Percentiles rank a stretch among this genome's conserved stretches.
phyloP scores from a whole-genome alignment of 2,329 filamentous ascomycete species.

The Orbilia brochopaga region DNA sequence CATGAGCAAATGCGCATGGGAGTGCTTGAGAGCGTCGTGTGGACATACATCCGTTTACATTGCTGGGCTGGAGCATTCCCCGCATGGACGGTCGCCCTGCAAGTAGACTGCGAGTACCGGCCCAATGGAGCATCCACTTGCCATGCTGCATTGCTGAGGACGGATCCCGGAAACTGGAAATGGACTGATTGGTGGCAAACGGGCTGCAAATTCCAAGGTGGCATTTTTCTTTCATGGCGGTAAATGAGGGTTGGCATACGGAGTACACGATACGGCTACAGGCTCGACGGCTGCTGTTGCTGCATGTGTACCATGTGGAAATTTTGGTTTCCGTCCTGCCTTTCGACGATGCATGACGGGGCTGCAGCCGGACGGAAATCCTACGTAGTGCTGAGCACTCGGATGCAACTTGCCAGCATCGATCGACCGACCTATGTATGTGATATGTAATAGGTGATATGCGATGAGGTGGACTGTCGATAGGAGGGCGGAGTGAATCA shows the following conservation, averaged over 20 bases:
- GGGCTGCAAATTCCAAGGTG: slow-evolving; percentile 4
- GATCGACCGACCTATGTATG: not conserved
- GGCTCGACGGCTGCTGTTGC: no score
- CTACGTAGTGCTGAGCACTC: not conserved
- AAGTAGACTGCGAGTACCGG: slow-evolving; percentile 17
- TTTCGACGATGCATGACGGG: not conserved
- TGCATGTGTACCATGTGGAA: no score
- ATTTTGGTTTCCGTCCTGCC: no score
- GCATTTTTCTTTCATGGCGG: not conserved
- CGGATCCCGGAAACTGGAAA: slow-evolving; percentile 30
- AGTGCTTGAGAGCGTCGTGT: not conserved
- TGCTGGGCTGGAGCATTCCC: slow-evolving; percentile 19
- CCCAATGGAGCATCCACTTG: slow-evolving; percentile 1
- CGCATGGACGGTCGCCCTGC: slow-evolving; percentile 19
- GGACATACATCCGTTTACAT: not conserved
- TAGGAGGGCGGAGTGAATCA: not conserved
- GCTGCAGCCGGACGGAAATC: not conserved
- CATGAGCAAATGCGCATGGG: not conserved
- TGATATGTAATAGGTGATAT: no score
- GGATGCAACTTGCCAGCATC: not conserved
- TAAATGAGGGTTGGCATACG: not conserved
- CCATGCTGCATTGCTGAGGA: not conserved
- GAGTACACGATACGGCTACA: no score
- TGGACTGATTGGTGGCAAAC: slow-evolving; percentile 14
- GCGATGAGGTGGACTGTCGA: not conserved